Evolutionary conservation across 768 basidiomycete genomes (phyloP).

Genomic region (Leccinum pellstonianum): DNA sequence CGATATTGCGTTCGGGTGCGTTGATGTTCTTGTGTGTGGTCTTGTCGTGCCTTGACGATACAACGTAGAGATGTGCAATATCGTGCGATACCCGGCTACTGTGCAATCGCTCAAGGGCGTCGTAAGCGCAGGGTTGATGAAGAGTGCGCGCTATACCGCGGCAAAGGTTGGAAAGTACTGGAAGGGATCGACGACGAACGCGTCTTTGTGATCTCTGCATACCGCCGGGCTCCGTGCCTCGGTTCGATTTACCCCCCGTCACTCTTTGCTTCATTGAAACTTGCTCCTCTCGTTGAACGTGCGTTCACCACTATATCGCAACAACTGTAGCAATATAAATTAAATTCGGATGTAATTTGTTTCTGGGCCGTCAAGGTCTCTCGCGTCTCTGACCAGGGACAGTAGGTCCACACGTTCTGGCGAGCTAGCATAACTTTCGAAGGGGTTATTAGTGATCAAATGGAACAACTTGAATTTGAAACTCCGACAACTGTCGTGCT

Average conservation of each 20-base stretch:
- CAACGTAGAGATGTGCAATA: conserved; percentile 62
- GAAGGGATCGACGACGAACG: conserved; percentile 30
- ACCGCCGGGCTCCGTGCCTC: neutral
- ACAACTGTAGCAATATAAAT: conserved; percentile 20
- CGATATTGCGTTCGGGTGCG: conserved; percentile 55
- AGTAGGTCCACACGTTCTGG: too few relatives aligned
- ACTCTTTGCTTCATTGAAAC: conserved; percentile 14
- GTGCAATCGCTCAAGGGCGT: conserved; percentile 85
- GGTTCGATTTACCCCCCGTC: conserved; percentile 4
- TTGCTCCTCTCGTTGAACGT: neutral
- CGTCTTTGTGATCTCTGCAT: conserved; percentile 9
- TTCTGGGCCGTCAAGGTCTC: neutral
- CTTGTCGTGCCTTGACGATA: neutral
- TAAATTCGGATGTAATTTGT: conserved; percentile 20
- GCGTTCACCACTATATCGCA: conserved; percentile 5
- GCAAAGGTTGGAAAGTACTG: conserved; percentile 90
- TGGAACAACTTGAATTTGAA: neutral
- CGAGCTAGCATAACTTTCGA: too few relatives aligned
- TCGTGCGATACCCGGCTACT: conserved; percentile 82
- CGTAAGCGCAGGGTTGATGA: conserved; percentile 75
- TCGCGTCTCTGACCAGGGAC: neutral
- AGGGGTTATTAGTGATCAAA: too few relatives aligned
- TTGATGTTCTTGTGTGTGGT: neutral
- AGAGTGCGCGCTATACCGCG: conserved; percentile 70
- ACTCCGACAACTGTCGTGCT: neutral